Evolutionary conservation across 805 yeast genomes (phyloP), one percentile per base, ranked within the genome.

Genomic region (Saccharomycopsis fibuligera): DNA sequence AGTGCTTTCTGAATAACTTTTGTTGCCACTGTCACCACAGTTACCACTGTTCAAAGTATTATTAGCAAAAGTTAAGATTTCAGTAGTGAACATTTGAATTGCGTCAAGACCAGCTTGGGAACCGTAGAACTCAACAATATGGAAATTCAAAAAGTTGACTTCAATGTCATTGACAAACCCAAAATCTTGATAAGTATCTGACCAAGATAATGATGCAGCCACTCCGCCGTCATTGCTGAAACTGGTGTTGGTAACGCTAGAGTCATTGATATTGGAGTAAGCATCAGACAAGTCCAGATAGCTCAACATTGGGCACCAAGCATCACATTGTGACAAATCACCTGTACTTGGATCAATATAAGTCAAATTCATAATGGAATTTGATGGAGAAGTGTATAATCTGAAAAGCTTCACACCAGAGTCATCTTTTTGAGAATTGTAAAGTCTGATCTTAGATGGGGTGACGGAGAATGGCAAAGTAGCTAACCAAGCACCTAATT

Each of bases 351-450:
- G 95, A 60, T 91, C 91, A 21, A 85, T 68, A 59, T 89, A 93
- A 0, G 95, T 79, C 55, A 93, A 63, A 62, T 93, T 93, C 96
- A 93, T 86, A 53, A 91, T 91, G 55, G 97, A 87, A 56, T 81
- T 75, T 10, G 89, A 74, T 0, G 97, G 97, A 47, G 74, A 66
- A 0, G 96, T 81, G 35, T 83, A 68, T 5, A 93, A 68, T 58
- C 96, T 74, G 62, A 90, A 93, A 5, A 73, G 51, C 43, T 81
- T 71, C 4, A 80, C 74, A 12, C 81, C 78, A 45, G 73, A 70
- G 25, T 68, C 64, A 33, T 68, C 69, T 5, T 65, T 60, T 4
- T 61, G 61, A 0, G 91, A 78, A 54, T 86, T 80, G 62, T 78
- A 85, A 3, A 93, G 60, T 47, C 96, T 68, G 12, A 87, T 69